Percentiles rank a stretch among this genome's conserved stretches.
Conservation (phyloP, 345 rosid genomes). For the Heritiera fomes region DNA sequence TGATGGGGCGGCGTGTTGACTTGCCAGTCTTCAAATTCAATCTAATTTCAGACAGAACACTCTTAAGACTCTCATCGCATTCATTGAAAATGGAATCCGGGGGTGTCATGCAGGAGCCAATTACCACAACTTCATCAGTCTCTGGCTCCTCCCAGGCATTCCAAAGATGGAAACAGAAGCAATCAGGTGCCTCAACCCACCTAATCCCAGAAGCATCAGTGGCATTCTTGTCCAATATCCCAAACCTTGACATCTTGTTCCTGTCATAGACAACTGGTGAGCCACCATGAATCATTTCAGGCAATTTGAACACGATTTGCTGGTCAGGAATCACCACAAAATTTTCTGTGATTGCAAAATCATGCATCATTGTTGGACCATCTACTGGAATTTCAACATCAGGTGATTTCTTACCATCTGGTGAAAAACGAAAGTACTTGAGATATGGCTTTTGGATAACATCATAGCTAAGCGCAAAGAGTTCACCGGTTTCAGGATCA, state of each 20-base stretch:
- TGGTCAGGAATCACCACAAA: constrained; percentile 86
- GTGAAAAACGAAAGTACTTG: constrained; percentile 70
- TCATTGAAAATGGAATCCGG: constrained; percentile 89
- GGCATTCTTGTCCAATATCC: constrained; percentile 67
- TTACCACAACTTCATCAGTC: constrained; percentile 75
- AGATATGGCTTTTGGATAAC: constrained; percentile 74
- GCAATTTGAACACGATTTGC: constrained; percentile 80
- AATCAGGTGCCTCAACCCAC: constrained; percentile 78
- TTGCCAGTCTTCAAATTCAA: constrained; percentile 61
- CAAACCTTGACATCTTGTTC: constrained; percentile 69
- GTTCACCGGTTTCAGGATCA: constrained; percentile 68
- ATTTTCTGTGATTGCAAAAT: constrained; percentile 74
- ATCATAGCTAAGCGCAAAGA: constrained; percentile 81
- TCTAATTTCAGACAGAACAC: constrained; percentile 75
- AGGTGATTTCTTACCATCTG: constrained; percentile 58
- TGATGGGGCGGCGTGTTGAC: constrained; percentile 64
- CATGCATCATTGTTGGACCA: constrained; percentile 88
- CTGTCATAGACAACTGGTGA: constrained; percentile 85
- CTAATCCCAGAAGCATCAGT: constrained; percentile 38
- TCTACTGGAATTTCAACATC: constrained; percentile 70
- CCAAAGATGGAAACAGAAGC: constrained; percentile 96
- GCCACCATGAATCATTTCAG: constrained; percentile 78
- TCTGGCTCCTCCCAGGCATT: constrained; percentile 95
- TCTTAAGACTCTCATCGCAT: constrained; percentile 67
- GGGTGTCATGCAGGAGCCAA: constrained; percentile 89